phyloP scores from a whole-genome alignment of 805 yeast genomes.

The Pichia manshurica region DNA sequence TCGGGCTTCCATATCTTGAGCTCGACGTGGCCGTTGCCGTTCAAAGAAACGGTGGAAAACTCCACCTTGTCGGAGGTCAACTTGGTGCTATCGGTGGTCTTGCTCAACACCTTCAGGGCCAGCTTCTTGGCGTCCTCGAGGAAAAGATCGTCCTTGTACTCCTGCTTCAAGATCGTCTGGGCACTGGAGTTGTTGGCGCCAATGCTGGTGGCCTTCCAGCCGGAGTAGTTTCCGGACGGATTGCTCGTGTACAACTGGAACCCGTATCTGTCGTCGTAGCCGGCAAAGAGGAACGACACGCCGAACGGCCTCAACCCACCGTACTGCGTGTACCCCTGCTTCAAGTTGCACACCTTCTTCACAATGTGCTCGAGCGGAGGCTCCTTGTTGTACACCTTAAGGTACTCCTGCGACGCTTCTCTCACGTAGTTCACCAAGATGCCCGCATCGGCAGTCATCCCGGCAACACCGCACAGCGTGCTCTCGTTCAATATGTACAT shows the following conservation, averaged over 20 bases:
- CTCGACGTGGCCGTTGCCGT: constrained; percentile 43
- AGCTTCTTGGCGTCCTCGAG: constrained; percentile 75
- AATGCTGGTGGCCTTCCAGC: constrained; percentile 97
- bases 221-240: constrained; percentile 96
- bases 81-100: constrained; percentile 87
- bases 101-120: constrained; percentile 85
- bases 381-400: constrained; percentile 83
- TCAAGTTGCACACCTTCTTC: constrained; percentile 82
- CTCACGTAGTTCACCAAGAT: constrained; percentile 87
- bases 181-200: constrained; percentile 97
- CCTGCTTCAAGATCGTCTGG: constrained; percentile 92
- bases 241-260: constrained; percentile 92
- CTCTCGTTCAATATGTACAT: constrained; percentile 74
- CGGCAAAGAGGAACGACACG: constrained; percentile 93
- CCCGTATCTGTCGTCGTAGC: constrained; percentile 83
- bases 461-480: constrained; percentile 87
- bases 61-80: constrained; percentile 88
- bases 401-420: constrained; percentile 72
- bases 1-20: constrained; percentile 75
- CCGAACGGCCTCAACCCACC: constrained; percentile 99
- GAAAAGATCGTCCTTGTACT: constrained; percentile 75
- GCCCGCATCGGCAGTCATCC: constrained; percentile 95
- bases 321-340: constrained; percentile 97
- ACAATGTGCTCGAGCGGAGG: constrained; percentile 92
- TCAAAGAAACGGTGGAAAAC: constrained; percentile 70